phyloP scores from a whole-genome alignment of 2,329 filamentous ascomycete genomes.

The Penicillium sp. region DNA sequence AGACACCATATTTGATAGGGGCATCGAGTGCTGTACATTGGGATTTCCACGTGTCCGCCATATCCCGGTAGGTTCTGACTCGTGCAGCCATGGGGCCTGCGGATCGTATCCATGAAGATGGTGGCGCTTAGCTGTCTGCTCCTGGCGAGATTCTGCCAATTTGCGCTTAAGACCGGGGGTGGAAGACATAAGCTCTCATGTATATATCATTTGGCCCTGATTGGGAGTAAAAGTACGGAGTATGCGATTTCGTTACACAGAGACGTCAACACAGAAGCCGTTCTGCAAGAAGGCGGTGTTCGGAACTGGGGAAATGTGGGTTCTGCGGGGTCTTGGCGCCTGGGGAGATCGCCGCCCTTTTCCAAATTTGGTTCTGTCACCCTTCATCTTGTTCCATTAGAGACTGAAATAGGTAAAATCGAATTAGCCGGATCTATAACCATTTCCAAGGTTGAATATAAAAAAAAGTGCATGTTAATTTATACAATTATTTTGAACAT shows the following conservation, averaged over 20 bases:
- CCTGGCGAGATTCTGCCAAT: constrained; percentile 20
- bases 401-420: not conserved
- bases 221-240: not conserved
- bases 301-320: constrained; percentile 23
- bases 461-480: not conserved
- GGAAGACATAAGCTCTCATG: constrained; percentile 18
- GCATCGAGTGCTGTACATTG: constrained; percentile 31
- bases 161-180: constrained; percentile 29
- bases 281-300: constrained; percentile 25
- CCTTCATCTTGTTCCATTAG: not conserved
- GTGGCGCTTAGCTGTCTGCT: constrained; percentile 24
- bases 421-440: not conserved
- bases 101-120: constrained; percentile 30
- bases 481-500: not conserved
- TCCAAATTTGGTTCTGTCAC: not conserved
- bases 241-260: not conserved
- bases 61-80: constrained; percentile 23
- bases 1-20: constrained; percentile 40
- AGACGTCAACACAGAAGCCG: not conserved
- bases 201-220: constrained; percentile 3
- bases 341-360: not conserved
- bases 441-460: not conserved
- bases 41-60: constrained; percentile 32
- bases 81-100: constrained; percentile 33
- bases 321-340: constrained; percentile 16